phyloP scores from a whole-genome alignment of 208 protist genomes.

The Acanthamoeba castellanii region DNA sequence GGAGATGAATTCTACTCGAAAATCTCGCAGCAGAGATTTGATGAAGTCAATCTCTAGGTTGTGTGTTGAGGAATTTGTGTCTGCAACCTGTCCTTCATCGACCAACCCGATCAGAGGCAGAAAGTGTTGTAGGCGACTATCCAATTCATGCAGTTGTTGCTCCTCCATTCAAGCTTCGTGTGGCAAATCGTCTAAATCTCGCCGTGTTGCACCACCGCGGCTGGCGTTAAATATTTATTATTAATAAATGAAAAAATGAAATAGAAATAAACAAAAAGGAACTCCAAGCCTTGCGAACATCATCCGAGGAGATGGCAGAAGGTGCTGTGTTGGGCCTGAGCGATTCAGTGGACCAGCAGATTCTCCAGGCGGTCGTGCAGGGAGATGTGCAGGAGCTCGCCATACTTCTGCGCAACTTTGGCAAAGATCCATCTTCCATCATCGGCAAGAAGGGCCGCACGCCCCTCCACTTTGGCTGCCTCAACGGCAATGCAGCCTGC shows the following conservation, averaged over 20 bases:
- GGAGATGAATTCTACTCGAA: neutral
- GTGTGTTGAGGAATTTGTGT: neutral
- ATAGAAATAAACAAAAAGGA: too few relatives aligned
- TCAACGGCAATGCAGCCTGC: conserved; percentile 37
- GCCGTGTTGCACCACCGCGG: too few relatives aligned
- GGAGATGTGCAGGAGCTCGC: conserved; percentile 16
- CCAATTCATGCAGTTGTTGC: neutral
- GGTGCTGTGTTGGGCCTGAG: neutral
- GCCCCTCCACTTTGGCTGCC: conserved; percentile 31
- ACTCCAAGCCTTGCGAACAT: too few relatives aligned
- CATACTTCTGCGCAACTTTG: neutral
- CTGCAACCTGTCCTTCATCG: neutral
- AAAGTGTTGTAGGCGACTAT: neutral
- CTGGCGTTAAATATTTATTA: too few relatives aligned
- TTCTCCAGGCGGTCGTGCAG: conserved; percentile 1
- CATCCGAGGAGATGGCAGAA: neutral
- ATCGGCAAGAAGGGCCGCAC: conserved; percentile 39
- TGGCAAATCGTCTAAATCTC: too few relatives aligned
- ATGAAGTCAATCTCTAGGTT: neutral
- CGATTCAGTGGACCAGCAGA: conserved; percentile 18
- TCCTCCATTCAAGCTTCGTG: too few relatives aligned
- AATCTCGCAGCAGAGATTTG: neutral
- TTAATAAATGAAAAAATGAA: too few relatives aligned
- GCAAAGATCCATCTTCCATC: neutral
- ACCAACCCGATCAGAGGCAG: neutral